These are phyloP conservation scores for Thalassiosira ordinaria DNA, from an alignment of 352 stramenopile genomes.

Conservation along the genomic window DNA sequence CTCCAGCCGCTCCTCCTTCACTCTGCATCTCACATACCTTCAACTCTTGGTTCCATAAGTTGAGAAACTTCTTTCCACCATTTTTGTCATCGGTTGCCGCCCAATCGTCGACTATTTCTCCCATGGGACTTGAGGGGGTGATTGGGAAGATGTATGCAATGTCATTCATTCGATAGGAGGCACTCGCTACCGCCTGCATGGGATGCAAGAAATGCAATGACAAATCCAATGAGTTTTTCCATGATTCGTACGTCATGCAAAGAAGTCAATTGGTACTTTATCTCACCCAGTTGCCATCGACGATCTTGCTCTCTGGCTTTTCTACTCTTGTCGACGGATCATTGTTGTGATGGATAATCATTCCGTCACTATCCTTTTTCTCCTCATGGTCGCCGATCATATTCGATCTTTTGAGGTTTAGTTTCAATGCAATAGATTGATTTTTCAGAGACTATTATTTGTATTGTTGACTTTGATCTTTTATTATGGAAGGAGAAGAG, in stretches of 20 bases:
- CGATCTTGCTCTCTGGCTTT: constrained; percentile 36
- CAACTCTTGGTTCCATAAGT: constrained; percentile 78
- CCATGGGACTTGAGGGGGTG: constrained; percentile 76
- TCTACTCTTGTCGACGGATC: not conserved
- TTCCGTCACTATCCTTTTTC: constrained; percentile 8
- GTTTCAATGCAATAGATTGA: not conserved
- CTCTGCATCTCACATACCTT: constrained; percentile 83
- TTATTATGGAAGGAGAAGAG: too few relatives aligned
- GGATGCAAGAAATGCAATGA: not conserved
- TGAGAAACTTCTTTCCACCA: constrained; percentile 63
- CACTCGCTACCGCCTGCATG: constrained; percentile 61
- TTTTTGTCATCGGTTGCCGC: constrained; percentile 52
- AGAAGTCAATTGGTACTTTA: too few relatives aligned
- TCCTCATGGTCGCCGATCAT: constrained; percentile 1
- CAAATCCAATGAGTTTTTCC: not conserved
- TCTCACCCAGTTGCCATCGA: constrained; percentile 57
- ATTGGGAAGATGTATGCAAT: constrained; percentile 83
- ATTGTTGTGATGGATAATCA: constrained; percentile 4
- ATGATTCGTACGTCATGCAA: constrained; percentile 1
- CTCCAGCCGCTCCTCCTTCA: constrained; percentile 76
- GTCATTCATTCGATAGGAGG: constrained; percentile 73
- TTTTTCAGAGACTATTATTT: not conserved
- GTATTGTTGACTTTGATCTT: too few relatives aligned
- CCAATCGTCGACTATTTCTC: constrained; percentile 79
- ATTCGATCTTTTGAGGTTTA: not conserved